Conservation (phyloP, 192 early-diverging fungal genomes). For the Helicostylum pulchrum region DNA sequence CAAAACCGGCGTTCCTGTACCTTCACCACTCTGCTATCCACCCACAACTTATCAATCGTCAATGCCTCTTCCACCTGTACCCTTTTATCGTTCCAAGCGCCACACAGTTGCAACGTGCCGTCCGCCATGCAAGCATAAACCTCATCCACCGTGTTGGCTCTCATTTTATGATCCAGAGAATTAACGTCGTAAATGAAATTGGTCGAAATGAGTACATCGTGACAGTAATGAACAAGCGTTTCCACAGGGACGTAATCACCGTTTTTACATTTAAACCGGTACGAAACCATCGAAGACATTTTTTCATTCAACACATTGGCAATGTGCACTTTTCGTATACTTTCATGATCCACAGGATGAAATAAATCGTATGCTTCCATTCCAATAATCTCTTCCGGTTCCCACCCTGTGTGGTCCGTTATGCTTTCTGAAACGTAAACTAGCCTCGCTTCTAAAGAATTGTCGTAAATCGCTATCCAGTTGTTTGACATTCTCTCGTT, state of each 20-base stretch:
- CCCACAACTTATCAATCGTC: not conserved
- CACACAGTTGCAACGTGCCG: conserved; percentile 3
- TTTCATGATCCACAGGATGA: conserved; percentile 37
- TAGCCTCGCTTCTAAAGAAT: conserved; percentile 26
- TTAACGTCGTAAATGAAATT: conserved; percentile 11
- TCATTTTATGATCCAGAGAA: conserved; percentile 19
- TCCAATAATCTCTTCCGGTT: conserved; percentile 47
- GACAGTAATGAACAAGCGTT: conserved; percentile 29
- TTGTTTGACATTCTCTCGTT: conserved; percentile 18
- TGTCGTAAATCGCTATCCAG: conserved; percentile 49
- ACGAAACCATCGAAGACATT: conserved; percentile 38
- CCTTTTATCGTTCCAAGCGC: conserved; percentile 7
- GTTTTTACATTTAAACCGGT: conserved; percentile 38
- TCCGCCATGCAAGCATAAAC: not conserved
- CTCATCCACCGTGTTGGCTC: conserved; percentile 16
- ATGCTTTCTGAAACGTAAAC: conserved; percentile 43
- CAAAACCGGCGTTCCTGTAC: conserved; percentile 17
- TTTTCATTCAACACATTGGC: conserved; percentile 39
- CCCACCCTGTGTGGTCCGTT: conserved; percentile 40
- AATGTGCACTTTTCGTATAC: conserved; percentile 32
- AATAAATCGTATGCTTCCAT: conserved; percentile 34
- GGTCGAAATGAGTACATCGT: conserved; percentile 20
- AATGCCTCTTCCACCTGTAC: not conserved
- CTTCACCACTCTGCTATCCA: not conserved
- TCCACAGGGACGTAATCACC: conserved; percentile 25